Conservation (phyloP, 1,284 basidiomycete genomes). For the Laetiporus sulphureus region DNA sequence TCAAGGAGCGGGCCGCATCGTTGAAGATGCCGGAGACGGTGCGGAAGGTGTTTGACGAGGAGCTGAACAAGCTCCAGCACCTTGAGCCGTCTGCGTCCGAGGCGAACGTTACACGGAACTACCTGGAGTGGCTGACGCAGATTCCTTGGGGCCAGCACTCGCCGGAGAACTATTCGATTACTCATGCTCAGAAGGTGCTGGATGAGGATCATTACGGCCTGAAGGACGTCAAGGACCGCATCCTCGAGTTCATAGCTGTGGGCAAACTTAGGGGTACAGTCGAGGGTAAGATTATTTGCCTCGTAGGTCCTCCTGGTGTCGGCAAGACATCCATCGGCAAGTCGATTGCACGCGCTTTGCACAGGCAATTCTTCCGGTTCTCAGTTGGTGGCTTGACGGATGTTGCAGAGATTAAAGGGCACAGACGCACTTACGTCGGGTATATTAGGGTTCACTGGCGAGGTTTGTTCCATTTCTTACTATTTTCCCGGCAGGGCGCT, state of each 20-base stretch:
- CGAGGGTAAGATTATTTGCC: constrained; percentile 97
- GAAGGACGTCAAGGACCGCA: constrained; percentile 94
- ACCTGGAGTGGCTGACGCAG: constrained; percentile 94
- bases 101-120: constrained; percentile 94
- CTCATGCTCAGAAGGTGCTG: constrained; percentile 79
- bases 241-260: constrained; percentile 97
- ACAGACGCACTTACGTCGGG: constrained; percentile 95
- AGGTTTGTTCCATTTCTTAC: not conserved
- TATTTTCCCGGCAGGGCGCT: constrained; percentile 54
- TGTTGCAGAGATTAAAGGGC: constrained; percentile 99
- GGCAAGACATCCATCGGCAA: constrained; percentile 95
- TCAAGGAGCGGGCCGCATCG: constrained; percentile 82
- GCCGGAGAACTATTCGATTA: constrained; percentile 88
- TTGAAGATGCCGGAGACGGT: constrained; percentile 93
- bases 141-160: constrained; percentile 98
- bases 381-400: constrained; percentile 96
- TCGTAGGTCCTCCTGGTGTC: constrained; percentile 95
- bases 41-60: constrained; percentile 95
- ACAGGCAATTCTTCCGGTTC: constrained; percentile 91
- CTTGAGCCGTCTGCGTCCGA: constrained; percentile 93
- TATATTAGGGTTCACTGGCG: constrained; percentile 19
- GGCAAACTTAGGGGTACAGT: constrained; percentile 95
- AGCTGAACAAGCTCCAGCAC: constrained; percentile 86
- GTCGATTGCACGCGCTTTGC: constrained; percentile 85
- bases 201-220: constrained; percentile 98